Evolutionary conservation across 768 basidiomycete genomes (phyloP), one percentile per base, ranked within the genome.

Genomic region (Lactarius psammicola): DNA sequence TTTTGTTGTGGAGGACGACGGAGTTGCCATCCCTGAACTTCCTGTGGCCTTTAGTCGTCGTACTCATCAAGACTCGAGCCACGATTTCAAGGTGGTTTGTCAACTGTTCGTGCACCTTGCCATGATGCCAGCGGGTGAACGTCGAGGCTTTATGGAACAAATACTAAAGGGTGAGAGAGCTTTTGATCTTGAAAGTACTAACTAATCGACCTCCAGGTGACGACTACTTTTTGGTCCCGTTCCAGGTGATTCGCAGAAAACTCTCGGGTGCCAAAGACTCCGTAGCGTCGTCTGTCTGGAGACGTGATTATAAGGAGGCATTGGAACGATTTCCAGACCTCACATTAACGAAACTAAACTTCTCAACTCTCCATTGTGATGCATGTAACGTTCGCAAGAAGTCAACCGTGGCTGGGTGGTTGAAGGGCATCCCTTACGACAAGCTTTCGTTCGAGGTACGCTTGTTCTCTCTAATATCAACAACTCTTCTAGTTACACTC

Each of bases 101-200:
- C 94, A 96, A 72, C 83, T 94, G 33, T 90, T 94, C 68, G 90
- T 94, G 15, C 87, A 94, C 69, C 78, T 95, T 49, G 89, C 89
- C 42, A 86, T 92, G 34, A 84, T 79, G 36, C 80, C 84, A 6
- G 74, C 79, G 20, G 75, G 74, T 3, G 79, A 86, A 55, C 80
- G 91, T 23, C 78, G 77, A 56, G 70, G 75, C 7, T 87, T 85
- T 70, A 84, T 90, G 83, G 73, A 82, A 66, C 69, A 78, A 26
- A 80, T 79, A 59, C 75, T 86, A 63, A 78, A 81, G 75, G 80
- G 89, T 87, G 64, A 63, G 76, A 72, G 57, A 23, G 44, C 54
- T 33, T 20, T 30, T 57, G 1, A 8, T 40, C 34, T 20, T n/a
- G 7, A 55, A n/a, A 1, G 58, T 33, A 44, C 59, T 38, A 63